A percentile compares a stretch with the other conserved stretches of the same genome.
Conservation (phyloP, 257 asterid genomes). For the Primulina huaijiensis region DNA sequence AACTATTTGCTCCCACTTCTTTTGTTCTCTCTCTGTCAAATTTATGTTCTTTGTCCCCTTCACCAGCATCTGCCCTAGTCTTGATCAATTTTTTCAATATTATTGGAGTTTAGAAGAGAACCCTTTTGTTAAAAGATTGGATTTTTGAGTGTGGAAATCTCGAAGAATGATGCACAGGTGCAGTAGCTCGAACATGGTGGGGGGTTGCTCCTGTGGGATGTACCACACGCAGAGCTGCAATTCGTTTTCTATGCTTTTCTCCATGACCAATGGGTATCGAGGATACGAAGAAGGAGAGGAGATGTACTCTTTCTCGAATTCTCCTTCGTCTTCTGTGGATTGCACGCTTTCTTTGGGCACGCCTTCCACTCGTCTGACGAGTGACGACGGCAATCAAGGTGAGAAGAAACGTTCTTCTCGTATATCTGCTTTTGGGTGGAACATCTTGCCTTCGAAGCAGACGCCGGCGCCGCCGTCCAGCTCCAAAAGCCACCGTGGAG, state of each 20-base stretch:
- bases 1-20: constrained; percentile 37
- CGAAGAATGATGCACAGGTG: constrained; percentile 50
- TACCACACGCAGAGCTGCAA: constrained; percentile 39
- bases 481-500: constrained; percentile 42
- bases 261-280: constrained; percentile 36
- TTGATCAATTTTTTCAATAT: neutral
- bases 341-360: constrained; percentile 92
- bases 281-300: constrained; percentile 34
- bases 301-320: constrained; percentile 34
- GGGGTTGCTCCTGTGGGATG: constrained; percentile 39
- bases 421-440: constrained; percentile 75
- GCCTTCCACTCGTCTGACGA: constrained; percentile 66
- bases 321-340: constrained; percentile 59
- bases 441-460: constrained; percentile 51
- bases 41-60: neutral
- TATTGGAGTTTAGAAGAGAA: neutral
- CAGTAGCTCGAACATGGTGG: constrained; percentile 13
- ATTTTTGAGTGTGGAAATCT: neutral
- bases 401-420: constrained; percentile 57
- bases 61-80: neutral
- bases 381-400: neutral
- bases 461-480: constrained; percentile 43
- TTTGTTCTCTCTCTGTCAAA: neutral
- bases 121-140: neutral
- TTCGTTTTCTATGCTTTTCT: constrained; percentile 66